These are phyloP conservation scores for Gymnopilus dilepis DNA, from an alignment of 768 basidiomycete genomes.

Conservation along the genomic window DNA sequence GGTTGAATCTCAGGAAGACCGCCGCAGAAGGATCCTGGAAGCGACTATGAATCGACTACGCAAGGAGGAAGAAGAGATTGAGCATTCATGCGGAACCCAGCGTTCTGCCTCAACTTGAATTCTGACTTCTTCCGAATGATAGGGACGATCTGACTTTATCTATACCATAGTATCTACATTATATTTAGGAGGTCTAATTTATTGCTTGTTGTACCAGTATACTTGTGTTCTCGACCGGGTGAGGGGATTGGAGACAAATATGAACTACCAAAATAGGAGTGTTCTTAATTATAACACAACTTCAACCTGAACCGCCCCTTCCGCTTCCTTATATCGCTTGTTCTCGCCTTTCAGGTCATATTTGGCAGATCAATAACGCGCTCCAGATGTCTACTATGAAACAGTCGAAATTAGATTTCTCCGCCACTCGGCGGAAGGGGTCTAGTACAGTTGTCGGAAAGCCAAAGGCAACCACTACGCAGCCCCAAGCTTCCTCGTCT, in stretches of 20 bases:
- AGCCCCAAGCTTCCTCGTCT: not conserved
- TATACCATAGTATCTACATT: not conserved
- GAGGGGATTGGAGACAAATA: not conserved
- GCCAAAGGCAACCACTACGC: not conserved
- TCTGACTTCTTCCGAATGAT: too few species aligned
- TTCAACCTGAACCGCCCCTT: not conserved
- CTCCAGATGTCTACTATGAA: conserved; percentile 31
- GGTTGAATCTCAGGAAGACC: conserved; percentile 60
- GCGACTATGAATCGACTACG: conserved; percentile 66
- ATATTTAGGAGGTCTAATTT: not conserved
- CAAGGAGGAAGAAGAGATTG: conserved; percentile 73
- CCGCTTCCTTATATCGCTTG: not conserved
- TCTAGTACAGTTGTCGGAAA: conserved; percentile 33
- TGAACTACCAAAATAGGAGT: conserved; percentile 2
- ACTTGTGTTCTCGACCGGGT: too few species aligned
- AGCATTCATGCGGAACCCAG: conserved; percentile 70
- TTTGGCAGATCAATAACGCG: not conserved
- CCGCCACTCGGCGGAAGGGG: conserved; percentile 50
- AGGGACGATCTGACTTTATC: not conserved
- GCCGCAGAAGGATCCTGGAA: conserved; percentile 57
- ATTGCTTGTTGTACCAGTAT: not conserved
- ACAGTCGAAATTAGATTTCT: conserved; percentile 52
- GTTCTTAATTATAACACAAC: not conserved
- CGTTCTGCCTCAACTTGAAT: not conserved
- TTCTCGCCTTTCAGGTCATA: not conserved